phyloP scores from a whole-genome alignment of 2,329 filamentous ascomycete species.

The Pseudogymnoascus sp. region DNA sequence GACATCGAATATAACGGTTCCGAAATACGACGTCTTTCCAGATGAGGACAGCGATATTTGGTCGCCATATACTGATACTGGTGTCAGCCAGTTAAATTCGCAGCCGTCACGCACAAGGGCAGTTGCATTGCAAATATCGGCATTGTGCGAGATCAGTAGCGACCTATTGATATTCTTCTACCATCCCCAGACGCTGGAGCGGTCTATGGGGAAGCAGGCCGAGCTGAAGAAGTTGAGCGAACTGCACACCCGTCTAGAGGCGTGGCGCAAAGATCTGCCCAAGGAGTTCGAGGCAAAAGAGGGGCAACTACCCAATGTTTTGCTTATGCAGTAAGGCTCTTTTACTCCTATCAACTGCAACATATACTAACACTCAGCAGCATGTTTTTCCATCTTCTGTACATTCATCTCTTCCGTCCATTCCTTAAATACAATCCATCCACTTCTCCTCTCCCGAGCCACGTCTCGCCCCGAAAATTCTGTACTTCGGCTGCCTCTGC shows the following conservation, averaged over 20 bases:
- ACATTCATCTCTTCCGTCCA: slow-evolving; percentile 90
- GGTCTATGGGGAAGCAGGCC: slow-evolving; percentile 63
- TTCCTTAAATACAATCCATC: slow-evolving; percentile 84
- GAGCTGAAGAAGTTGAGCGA: slow-evolving; percentile 92
- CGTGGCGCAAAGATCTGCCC: slow-evolving; percentile 79
- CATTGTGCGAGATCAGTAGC: slow-evolving; percentile 86
- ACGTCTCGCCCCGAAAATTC: slow-evolving; percentile 83
- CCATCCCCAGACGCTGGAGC: slow-evolving; percentile 62
- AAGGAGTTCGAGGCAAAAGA: slow-evolving; percentile 84
- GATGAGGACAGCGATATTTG: slow-evolving; percentile 78
- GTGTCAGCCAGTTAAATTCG: slow-evolving; percentile 61
- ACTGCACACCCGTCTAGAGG: slow-evolving; percentile 79
- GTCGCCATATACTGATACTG: slow-evolving; percentile 82
- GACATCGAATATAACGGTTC: slow-evolving; percentile 69
- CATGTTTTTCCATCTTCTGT: slow-evolving; percentile 96
- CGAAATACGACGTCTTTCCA: slow-evolving; percentile 86
- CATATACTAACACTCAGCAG: slow-evolving; percentile 37
- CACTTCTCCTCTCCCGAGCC: slow-evolving; percentile 73
- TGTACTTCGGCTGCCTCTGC: slow-evolving; percentile 83
- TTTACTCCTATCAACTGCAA: background rate
- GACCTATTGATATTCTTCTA: slow-evolving; percentile 88
- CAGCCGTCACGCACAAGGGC: slow-evolving; percentile 81
- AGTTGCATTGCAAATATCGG: slow-evolving; percentile 71
- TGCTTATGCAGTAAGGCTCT: slow-evolving; percentile 44
- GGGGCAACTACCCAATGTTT: slow-evolving; percentile 76